Evolutionary conservation across 2,329 filamentous ascomycete genomes (phyloP).

Genomic region (Beauveria sp.): DNA sequence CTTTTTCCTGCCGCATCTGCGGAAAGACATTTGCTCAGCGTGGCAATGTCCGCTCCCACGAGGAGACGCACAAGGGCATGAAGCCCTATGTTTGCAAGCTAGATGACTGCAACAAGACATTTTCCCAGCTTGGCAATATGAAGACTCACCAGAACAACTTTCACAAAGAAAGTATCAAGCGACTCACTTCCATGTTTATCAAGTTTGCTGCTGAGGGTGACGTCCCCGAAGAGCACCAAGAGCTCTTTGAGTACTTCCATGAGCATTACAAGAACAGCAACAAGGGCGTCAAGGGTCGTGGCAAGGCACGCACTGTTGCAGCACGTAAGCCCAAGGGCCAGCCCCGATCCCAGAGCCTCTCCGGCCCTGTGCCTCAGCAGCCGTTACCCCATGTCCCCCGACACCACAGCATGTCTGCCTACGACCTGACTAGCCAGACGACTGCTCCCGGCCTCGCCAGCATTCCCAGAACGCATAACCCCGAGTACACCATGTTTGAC

Average conservation of each 20-base stretch:
- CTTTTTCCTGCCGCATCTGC: conserved; percentile 72
- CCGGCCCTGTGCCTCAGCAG: conserved; percentile 17
- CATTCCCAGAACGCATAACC: conserved; percentile 24
- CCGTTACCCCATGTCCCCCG: conserved; percentile 23
- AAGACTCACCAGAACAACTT: conserved; percentile 97
- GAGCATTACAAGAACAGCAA: conserved; percentile 95
- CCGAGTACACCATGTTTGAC: conserved; percentile 38
- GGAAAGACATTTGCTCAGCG: conserved; percentile 78
- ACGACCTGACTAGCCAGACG: conserved; percentile 23
- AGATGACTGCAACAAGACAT: conserved; percentile 78
- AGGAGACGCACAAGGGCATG: conserved; percentile 67
- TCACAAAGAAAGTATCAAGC: conserved; percentile 65
- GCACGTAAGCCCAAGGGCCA: conserved; percentile 23
- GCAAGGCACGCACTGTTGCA: conserved; percentile 67
- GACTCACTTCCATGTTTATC: conserved; percentile 64
- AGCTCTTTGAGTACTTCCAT: conserved; percentile 78
- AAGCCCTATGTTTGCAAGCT: conserved; percentile 78
- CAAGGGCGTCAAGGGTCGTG: conserved; percentile 94
- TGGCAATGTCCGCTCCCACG: conserved; percentile 78
- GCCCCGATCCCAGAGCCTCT: conserved; percentile 18
- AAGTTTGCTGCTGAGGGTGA: conserved; percentile 47
- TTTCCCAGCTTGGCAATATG: conserved; percentile 84
- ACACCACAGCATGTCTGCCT: conserved; percentile 23
- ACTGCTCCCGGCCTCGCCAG: conserved; percentile 20
- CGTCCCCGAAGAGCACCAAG: conserved; percentile 59